Base-by-base conservation (phyloP, 1,284 basidiomycete genomes). In the Fomitopsis pinicola region DNA sequence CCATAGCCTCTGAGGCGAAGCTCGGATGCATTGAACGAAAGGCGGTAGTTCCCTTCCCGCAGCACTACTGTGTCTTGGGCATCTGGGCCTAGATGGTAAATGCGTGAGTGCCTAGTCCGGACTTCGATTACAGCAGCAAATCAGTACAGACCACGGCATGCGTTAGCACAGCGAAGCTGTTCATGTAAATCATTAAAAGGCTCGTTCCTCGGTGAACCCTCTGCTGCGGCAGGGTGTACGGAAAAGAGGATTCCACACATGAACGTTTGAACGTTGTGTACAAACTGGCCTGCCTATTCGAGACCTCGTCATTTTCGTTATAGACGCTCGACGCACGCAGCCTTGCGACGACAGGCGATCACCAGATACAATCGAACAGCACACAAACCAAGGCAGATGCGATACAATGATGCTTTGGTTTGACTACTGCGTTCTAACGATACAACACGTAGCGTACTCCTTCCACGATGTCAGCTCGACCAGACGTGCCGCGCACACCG, bases 11-110 rank as follows among this genome's bases (percentile, higher is more conserved):
- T 79, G 45, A 97, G 76, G 59, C 86, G 85, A 48, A 97, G 80
- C 64, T 96, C 93, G 1, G 93, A 92, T 0, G 87, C 87, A 68
- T 84, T 88, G 62, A 95, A 86, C 7, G 80, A 76, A 30, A 85
- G 63, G n/a, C 69, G 59, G 19, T 79, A 30, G 17, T 59, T 45
- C 26, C 58, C 55, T 5, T 68, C 38, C 5, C 54, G 55, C 28
- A 59, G 26, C 9, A 50, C 38, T 35, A 72, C 55, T 2, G 64
- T 70, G 42, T 75, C 72, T 68, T 84, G 84, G 12, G 80, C 80
- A 72, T 90, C 88, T 15, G 88, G 88, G 26, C 88, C 88, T 90
- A 61, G 30, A n/a, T 5, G 15, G 55, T 22, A 10, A 17, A 33
- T 2, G 12, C 8, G 3, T 17, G 26, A 30, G 5, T 19, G 36